Percentiles rank a stretch among this genome's conserved stretches.
Conservation (phyloP, 805 yeast genomes). For the Yamadazyma nakazawae region DNA sequence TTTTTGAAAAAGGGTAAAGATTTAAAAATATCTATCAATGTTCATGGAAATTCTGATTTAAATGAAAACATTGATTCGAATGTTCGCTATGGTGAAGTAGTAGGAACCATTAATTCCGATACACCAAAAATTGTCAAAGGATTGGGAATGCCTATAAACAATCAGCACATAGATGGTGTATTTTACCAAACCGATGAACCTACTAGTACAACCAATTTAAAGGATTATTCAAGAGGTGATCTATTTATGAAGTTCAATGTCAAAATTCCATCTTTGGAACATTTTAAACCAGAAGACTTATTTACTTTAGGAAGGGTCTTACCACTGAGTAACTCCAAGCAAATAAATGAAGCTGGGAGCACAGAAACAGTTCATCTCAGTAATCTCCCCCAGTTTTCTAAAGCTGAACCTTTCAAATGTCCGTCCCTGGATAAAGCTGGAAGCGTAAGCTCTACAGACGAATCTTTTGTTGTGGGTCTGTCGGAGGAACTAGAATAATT, state of each 20-base stretch:
- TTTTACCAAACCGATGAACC: slow-evolving; percentile 20
- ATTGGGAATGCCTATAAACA: slow-evolving; percentile 60
- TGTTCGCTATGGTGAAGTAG: slow-evolving; percentile 39
- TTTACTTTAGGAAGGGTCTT: slow-evolving; percentile 18
- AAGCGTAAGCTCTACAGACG: slow-evolving; percentile 6
- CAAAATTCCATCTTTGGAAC: slow-evolving; percentile 27
- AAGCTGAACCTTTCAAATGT: background rate
- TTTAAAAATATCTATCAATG: slow-evolving; percentile 30
- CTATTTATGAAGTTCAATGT: slow-evolving; percentile 40
- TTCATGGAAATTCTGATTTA: slow-evolving; percentile 26
- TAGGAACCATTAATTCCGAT: slow-evolving; percentile 53
- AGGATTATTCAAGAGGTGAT: slow-evolving; percentile 30
- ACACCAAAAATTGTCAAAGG: slow-evolving; percentile 47
- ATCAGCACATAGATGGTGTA: slow-evolving; percentile 21
- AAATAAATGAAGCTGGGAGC: background rate
- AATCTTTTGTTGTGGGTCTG: background rate
- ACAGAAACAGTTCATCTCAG: slow-evolving; percentile 6
- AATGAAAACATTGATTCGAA: slow-evolving; percentile 16
- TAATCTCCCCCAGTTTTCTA: slow-evolving; percentile 8
- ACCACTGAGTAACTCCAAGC: slow-evolving; percentile 14
- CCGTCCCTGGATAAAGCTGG: background rate
- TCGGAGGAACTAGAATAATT: background rate
- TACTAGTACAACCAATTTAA: slow-evolving; percentile 6
- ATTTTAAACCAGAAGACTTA: slow-evolving; percentile 25
- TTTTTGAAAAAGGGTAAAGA: slow-evolving; percentile 31